These are phyloP conservation scores for Lunasporangiospora selenospora DNA, from an alignment of 192 early-diverging fungal species.

Conservation along the genomic window DNA sequence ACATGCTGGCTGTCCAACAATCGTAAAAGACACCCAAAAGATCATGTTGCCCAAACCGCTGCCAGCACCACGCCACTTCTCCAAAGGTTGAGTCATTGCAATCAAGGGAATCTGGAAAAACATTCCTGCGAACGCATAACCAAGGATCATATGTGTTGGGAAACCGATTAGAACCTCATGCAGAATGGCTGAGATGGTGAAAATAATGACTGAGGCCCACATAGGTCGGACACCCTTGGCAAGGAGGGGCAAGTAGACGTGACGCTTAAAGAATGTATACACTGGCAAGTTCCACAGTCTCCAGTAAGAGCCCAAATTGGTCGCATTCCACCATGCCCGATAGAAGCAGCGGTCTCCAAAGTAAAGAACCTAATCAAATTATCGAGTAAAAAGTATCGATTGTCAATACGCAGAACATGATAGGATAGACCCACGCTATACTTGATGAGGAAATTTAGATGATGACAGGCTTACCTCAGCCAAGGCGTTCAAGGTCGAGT, in stretches of 20 bases:
- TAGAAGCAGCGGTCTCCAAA: constrained; percentile 93
- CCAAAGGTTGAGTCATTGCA: constrained; percentile 68
- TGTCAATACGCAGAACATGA: too few species aligned
- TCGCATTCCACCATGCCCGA: constrained; percentile 90
- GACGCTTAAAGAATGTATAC: constrained; percentile 86
- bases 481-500: constrained; percentile 80
- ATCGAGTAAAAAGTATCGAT: too few species aligned
- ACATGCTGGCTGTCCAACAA: constrained; percentile 79
- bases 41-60: constrained; percentile 77
- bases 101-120: constrained; percentile 81
- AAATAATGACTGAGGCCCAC: constrained; percentile 69
- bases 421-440: too few species aligned
- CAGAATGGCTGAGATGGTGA: constrained; percentile 83
- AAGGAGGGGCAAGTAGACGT: constrained; percentile 84
- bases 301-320: constrained; percentile 84
- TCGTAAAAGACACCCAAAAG: constrained; percentile 85
- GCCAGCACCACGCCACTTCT: constrained; percentile 71
- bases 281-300: constrained; percentile 92
- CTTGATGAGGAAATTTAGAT: too few species aligned
- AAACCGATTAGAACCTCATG: constrained; percentile 90
- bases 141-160: constrained; percentile 80
- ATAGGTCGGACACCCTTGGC: constrained; percentile 66
- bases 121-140: constrained; percentile 86
- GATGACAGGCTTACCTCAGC: constrained; percentile 73
- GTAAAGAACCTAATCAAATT: constrained; percentile 70